Evolutionary conservation across 768 basidiomycete species (phyloP).

Genomic region (Dioszegia crocea): DNA sequence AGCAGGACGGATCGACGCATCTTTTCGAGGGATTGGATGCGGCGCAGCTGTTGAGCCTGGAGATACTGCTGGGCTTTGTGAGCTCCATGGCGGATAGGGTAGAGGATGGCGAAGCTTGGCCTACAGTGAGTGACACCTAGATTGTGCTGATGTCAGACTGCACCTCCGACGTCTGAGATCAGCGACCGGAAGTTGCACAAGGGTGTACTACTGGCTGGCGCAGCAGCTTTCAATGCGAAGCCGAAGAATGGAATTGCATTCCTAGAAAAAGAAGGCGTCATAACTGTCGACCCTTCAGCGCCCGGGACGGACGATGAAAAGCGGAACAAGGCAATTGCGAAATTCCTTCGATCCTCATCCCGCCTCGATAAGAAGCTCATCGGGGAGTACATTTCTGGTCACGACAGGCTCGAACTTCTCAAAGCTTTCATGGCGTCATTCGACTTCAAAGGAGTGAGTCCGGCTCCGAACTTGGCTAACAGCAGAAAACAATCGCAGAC

Average conservation of each 20-base stretch:
- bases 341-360: constrained; percentile 76
- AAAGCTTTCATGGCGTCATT: constrained; percentile 83
- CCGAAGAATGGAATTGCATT: constrained; percentile 86
- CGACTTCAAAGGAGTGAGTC: constrained; percentile 76
- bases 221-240: constrained; percentile 82
- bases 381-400: constrained; percentile 86
- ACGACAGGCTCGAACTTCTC: constrained; percentile 77
- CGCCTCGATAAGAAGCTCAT: constrained; percentile 86
- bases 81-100: constrained; percentile 74
- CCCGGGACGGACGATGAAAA: constrained; percentile 35
- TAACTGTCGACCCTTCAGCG: constrained; percentile 48
- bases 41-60: constrained; percentile 80
- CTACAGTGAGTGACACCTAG: constrained; percentile 52
- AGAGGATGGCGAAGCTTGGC: constrained; percentile 61
- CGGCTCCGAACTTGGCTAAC: neutral
- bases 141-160: neutral
- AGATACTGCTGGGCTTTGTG: constrained; percentile 78
- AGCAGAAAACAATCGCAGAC: constrained; percentile 87
- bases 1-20: constrained; percentile 62
- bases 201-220: constrained; percentile 75
- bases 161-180: constrained; percentile 42
- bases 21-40: constrained; percentile 54
- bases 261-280: constrained; percentile 86
- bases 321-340: constrained; percentile 57
- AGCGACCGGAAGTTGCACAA: constrained; percentile 73